Evolutionary conservation across 495 filamentous ascomycete species (phyloP).

Genomic region (Platismatia glauca): DNA sequence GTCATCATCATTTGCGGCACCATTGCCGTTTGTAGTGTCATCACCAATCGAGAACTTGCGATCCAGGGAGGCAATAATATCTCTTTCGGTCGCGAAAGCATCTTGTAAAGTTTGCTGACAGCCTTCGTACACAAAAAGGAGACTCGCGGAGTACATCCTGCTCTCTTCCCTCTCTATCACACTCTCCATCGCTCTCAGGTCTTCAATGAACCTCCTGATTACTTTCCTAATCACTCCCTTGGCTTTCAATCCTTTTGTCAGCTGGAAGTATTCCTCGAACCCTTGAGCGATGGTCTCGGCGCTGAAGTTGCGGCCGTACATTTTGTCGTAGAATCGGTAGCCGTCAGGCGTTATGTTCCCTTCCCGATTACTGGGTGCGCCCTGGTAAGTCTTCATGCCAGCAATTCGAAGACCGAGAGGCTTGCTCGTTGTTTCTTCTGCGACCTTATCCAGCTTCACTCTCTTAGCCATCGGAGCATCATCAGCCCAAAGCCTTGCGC

Average conservation of each 20-base stretch:
- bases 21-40: conserved; percentile 13
- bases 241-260: conserved; percentile 50
- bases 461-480: conserved; percentile 71
- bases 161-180: conserved; percentile 69
- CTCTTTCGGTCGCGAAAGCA: conserved; percentile 55
- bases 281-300: conserved; percentile 62
- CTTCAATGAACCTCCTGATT: conserved; percentile 52
- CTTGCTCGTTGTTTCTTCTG: conserved; percentile 68
- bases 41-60: background rate
- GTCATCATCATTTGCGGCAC: background rate
- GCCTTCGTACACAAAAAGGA: conserved; percentile 90
- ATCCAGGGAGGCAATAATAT: conserved; percentile 15
- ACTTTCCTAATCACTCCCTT: conserved; percentile 38
- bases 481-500: conserved; percentile 76
- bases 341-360: conserved; percentile 40
- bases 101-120: conserved; percentile 58
- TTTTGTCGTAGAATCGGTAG: conserved; percentile 76
- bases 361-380: conserved; percentile 34
- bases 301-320: conserved; percentile 71
- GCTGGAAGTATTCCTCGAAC: conserved; percentile 67
- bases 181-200: conserved; percentile 54
- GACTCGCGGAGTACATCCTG: conserved; percentile 86
- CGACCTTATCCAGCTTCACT: conserved; percentile 68
- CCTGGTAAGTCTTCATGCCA: conserved; percentile 89
- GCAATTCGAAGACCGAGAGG: conserved; percentile 80